Percentiles rank a stretch among this genome's conserved stretches.
These are phyloP conservation scores for Mucor velutinosus DNA, from an alignment of 371 early-diverging fungal species.

Conservation along the genomic window DNA sequence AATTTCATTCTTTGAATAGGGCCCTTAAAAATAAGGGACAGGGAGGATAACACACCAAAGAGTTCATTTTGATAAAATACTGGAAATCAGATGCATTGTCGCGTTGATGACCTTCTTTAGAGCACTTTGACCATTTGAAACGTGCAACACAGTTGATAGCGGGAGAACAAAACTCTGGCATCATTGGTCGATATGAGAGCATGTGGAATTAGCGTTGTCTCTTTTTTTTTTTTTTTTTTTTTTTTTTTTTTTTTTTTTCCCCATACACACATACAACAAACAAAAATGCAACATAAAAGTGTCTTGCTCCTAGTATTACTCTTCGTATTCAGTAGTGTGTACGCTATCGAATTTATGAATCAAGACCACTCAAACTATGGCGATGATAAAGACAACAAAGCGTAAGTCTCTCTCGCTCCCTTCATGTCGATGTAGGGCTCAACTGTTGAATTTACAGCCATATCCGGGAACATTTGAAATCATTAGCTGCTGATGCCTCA, in stretches of 20 bases:
- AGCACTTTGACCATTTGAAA: background rate
- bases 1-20: background rate
- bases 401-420: slow-evolving; percentile 7
- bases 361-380: slow-evolving; percentile 35
- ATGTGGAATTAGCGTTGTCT: background rate
- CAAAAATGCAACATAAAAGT: background rate
- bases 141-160: background rate
- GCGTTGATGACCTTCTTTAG: background rate
- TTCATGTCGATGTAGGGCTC: background rate
- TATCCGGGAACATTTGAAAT: slow-evolving; percentile 30
- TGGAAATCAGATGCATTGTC: background rate
- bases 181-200: background rate
- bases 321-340: background rate
- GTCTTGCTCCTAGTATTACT: slow-evolving; percentile 3
- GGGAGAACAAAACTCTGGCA: background rate
- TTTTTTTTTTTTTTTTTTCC: background rate
- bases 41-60: background rate
- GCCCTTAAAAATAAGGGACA: background rate
- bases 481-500: slow-evolving; percentile 10
- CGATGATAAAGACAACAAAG: slow-evolving; percentile 22
- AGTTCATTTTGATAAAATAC: background rate
- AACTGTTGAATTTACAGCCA: slow-evolving; percentile 18
- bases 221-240: background rate
- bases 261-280: background rate
- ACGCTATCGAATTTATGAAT: slow-evolving; percentile 21